Conservation (phyloP, 441 rosid genomes). For the Sinapis alba region DNA sequence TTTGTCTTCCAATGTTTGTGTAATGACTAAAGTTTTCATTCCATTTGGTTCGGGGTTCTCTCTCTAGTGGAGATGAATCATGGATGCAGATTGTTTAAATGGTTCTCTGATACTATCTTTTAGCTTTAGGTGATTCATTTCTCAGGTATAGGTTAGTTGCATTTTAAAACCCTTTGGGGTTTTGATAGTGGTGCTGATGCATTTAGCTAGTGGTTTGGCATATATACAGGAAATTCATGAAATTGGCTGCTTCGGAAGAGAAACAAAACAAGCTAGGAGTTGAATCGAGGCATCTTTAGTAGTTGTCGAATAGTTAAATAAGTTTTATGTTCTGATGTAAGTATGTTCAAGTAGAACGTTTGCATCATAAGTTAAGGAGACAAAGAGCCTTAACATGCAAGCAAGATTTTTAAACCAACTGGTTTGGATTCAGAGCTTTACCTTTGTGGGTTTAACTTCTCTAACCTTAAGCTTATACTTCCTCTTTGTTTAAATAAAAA, state of each 20-base stretch:
- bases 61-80: background rate
- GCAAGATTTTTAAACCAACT: too few species aligned
- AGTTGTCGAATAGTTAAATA: too few species aligned
- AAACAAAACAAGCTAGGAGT: background rate
- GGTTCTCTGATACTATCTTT: too few species aligned
- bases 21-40: background rate
- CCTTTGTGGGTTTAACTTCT: background rate
- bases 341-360: background rate
- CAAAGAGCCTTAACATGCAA: too few species aligned
- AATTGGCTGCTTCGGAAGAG: too few species aligned
- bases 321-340: too few species aligned
- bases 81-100: constrained; percentile 36
- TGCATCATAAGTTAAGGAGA: background rate
- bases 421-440: background rate
- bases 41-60: background rate
- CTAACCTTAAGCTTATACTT: background rate
- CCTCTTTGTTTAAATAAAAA: background rate
- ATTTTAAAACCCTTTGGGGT: too few species aligned
- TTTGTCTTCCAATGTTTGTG: background rate
- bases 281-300: background rate
- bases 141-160: background rate
- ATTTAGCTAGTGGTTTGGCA: too few species aligned
- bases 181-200: too few species aligned
- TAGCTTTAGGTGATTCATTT: background rate
- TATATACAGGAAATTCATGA: too few species aligned